Evolutionary conservation across 768 basidiomycete species (phyloP).

Genomic region (Hydnomerulius pinastri): DNA sequence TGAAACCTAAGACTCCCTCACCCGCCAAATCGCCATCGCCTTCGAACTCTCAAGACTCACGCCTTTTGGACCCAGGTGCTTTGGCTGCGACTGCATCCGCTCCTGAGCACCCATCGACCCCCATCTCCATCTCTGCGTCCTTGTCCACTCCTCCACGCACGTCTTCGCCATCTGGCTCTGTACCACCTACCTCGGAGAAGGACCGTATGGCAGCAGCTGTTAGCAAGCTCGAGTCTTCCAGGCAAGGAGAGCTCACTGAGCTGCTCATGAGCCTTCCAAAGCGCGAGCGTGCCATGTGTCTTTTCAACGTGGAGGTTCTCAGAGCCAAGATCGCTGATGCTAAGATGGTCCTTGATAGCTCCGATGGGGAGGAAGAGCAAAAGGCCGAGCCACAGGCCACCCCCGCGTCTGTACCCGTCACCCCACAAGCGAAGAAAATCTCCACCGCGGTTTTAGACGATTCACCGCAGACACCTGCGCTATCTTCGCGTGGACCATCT

Average conservation of each 20-base stretch:
- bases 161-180: conserved; percentile 69
- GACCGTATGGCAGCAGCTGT: conserved; percentile 76
- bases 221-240: conserved; percentile 57
- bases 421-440: conserved; percentile 66
- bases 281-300: conserved; percentile 86
- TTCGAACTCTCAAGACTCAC: conserved; percentile 69
- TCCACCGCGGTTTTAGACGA: conserved; percentile 39
- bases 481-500: conserved; percentile 74
- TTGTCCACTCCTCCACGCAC: conserved; percentile 83
- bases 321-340: conserved; percentile 80
- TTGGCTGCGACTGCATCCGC: conserved; percentile 79
- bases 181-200: conserved; percentile 66
- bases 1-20: conserved; percentile 39
- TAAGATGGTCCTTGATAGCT: conserved; percentile 75
- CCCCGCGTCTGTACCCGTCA: conserved; percentile 44
- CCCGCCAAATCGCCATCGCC: conserved; percentile 55
- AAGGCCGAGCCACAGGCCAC: conserved; percentile 25
- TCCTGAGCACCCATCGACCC: conserved; percentile 88
- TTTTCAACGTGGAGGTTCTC: conserved; percentile 84
- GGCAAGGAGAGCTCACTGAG: conserved; percentile 68
- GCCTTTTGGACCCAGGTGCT: conserved; percentile 61
- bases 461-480: conserved; percentile 74
- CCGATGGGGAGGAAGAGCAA: conserved; percentile 54
- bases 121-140: conserved; percentile 74
- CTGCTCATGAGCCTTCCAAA: conserved; percentile 86